phyloP scores from a whole-genome alignment of 306 rosid species.

The Cucurbita pepo region DNA sequence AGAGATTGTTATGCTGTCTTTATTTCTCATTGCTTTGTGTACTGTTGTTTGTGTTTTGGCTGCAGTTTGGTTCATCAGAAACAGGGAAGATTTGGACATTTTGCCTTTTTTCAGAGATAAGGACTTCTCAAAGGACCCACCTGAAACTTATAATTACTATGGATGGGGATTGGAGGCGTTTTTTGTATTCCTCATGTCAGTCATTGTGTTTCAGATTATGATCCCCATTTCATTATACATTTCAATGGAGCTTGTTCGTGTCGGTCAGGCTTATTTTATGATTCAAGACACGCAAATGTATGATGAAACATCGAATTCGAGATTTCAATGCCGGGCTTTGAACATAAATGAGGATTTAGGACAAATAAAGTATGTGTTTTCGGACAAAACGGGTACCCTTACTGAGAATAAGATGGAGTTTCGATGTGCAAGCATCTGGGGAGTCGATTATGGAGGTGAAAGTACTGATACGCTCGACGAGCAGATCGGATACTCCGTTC shows the following conservation, averaged over 20 bases:
- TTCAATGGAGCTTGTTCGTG: constrained; percentile 91
- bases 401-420: constrained; percentile 98
- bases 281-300: constrained; percentile 57
- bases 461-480: constrained; percentile 16
- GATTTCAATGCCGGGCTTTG: constrained; percentile 88
- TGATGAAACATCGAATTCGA: constrained; percentile 60
- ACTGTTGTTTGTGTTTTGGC: constrained; percentile 53
- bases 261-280: constrained; percentile 95
- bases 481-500: constrained; percentile 31
- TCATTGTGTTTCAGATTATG: constrained; percentile 90
- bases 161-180: constrained; percentile 66
- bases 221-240: constrained; percentile 89
- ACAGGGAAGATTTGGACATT: constrained; percentile 29
- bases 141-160: constrained; percentile 34
- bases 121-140: constrained; percentile 17
- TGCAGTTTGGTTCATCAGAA: constrained; percentile 56
- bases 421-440: constrained; percentile 76
- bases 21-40: constrained; percentile 62
- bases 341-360: constrained; percentile 96
- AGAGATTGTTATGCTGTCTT: constrained; percentile 67
- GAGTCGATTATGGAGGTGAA: constrained; percentile 51
- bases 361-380: constrained; percentile 79
- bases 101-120: constrained; percentile 57
- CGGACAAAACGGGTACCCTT: constrained; percentile 94
- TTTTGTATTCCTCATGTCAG: constrained; percentile 83